Evolutionary conservation across 108 stramenopile species (phyloP).

Genomic region (Craspedostauros australis): DNA sequence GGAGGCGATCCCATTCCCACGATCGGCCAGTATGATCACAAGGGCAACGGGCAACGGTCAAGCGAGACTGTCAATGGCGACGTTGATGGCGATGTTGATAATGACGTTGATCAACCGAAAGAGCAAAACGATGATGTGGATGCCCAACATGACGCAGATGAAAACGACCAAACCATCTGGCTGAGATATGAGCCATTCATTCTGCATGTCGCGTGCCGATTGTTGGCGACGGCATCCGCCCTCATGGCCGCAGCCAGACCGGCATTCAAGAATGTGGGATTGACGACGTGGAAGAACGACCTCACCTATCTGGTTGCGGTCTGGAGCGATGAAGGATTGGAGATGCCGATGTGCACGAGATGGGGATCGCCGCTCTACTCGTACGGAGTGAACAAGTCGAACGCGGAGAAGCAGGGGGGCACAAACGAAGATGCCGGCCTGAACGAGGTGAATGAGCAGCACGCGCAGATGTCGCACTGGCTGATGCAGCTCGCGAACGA

Average conservation of each 20-base stretch:
- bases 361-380: conserved; percentile 7
- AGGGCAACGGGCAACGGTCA: no score
- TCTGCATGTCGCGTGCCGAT: conserved; percentile 78
- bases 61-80: no score
- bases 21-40: conserved; percentile 80
- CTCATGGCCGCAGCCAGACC: conserved; percentile 78
- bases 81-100: no score
- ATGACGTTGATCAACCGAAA: no score
- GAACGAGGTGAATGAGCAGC: no score
- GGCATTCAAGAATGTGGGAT: conserved; percentile 83
- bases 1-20: conserved; percentile 75
- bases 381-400: no score
- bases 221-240: conserved; percentile 53
- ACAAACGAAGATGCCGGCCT: conserved; percentile 3
- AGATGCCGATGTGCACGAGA: conserved; percentile 67
- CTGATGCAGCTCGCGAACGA: conserved; percentile 74
- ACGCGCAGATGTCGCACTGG: conserved; percentile 56
- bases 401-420: no score
- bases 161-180: no score
- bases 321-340: conserved; percentile 89
- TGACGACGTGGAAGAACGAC: conserved; percentile 79
- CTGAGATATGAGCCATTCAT: conserved; percentile 85
- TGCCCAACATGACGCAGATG: no score
- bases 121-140: no score
- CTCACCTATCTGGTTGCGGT: conserved; percentile 68